Conservation (phyloP, 495 filamentous ascomycete genomes). For the Neurospora hispaniola region DNA sequence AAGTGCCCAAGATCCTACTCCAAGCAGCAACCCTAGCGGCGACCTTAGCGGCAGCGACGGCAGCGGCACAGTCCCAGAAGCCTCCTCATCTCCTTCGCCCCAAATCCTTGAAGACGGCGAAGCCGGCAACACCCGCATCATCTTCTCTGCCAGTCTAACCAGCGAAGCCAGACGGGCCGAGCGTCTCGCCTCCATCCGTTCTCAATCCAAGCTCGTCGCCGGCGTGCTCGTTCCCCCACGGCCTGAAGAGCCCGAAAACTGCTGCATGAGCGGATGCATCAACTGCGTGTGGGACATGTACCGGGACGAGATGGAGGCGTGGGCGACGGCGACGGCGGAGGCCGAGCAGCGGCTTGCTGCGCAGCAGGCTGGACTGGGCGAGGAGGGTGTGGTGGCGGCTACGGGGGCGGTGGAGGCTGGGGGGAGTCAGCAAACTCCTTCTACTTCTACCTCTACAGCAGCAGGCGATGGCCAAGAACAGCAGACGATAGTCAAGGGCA, state of each 20-base stretch:
- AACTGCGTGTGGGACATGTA: slow-evolving; percentile 95
- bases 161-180: slow-evolving; percentile 53
- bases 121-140: slow-evolving; percentile 26
- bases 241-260: slow-evolving; percentile 90
- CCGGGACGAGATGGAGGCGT: slow-evolving; percentile 83
- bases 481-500: background rate
- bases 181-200: slow-evolving; percentile 47
- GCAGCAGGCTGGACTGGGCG: slow-evolving; percentile 10
- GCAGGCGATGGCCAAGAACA: background rate
- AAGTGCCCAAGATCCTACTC: background rate
- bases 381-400: slow-evolving; percentile 11
- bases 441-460: background rate
- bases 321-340: slow-evolving; percentile 50
- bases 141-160: slow-evolving; percentile 68
- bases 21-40: background rate
- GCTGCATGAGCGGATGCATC: slow-evolving; percentile 97
- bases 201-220: slow-evolving; percentile 49
- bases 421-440: slow-evolving; percentile 2
- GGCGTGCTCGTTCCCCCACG: slow-evolving; percentile 73
- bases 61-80: background rate
- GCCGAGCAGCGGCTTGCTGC: slow-evolving; percentile 38
- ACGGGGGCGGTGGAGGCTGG: slow-evolving; percentile 7
- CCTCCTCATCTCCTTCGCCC: background rate
- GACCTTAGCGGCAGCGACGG: background rate
- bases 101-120: background rate